These are phyloP conservation scores for Saccharomyces hybrid DNA, from an alignment of 1,139 yeast species.

Conservation along the genomic window DNA sequence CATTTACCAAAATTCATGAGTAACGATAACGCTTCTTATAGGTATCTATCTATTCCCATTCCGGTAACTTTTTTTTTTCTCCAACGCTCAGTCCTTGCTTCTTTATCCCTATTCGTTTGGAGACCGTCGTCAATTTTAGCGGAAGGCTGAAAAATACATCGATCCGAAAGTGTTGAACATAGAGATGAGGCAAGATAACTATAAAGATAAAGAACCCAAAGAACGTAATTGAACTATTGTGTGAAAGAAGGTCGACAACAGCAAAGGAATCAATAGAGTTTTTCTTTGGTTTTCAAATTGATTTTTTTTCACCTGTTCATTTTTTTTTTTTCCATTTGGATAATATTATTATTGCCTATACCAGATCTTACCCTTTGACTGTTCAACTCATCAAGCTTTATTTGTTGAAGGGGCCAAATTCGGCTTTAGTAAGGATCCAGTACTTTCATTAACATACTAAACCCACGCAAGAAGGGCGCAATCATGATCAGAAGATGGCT, in stretches of 20 bases:
- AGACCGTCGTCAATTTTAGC: not conserved
- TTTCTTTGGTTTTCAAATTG: not conserved
- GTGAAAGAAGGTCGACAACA: not conserved
- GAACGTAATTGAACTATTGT: not conserved
- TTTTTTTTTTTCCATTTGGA: not conserved
- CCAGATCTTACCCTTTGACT: not conserved
- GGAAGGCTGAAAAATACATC: conserved; percentile 1
- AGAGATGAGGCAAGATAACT: not conserved
- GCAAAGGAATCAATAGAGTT: not conserved
- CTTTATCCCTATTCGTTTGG: conserved; percentile 1
- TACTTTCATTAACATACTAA: not conserved
- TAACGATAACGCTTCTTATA: not conserved
- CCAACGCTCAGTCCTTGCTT: not conserved
- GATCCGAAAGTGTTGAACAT: not conserved
- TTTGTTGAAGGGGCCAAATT: not conserved
- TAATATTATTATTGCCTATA: not conserved
- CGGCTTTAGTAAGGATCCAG: not conserved
- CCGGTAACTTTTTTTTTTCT: not conserved
- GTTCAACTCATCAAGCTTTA: not conserved
- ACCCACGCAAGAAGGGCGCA: not conserved
- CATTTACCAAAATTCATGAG: not conserved
- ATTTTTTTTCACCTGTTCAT: not conserved
- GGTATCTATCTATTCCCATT: not conserved
- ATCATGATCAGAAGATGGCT: not conserved
- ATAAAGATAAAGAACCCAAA: not conserved